Conservation (phyloP, 1,284 basidiomycete genomes). For the Marasmius oreades region DNA sequence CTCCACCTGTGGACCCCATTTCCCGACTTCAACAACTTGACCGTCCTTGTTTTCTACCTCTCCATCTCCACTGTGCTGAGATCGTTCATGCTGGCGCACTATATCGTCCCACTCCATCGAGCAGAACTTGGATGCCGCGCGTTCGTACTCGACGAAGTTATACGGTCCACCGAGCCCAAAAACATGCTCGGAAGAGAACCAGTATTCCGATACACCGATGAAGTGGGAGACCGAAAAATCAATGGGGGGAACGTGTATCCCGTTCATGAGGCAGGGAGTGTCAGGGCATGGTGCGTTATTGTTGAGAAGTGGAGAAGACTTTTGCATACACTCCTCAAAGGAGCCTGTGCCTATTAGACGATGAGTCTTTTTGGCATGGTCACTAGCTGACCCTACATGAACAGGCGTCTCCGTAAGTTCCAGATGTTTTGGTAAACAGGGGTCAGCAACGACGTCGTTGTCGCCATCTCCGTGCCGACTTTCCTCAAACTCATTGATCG, state of each 20-base stretch:
- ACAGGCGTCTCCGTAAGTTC: constrained; percentile 51
- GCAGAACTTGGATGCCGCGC: constrained; percentile 88
- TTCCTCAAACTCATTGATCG: constrained; percentile 54
- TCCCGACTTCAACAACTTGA: constrained; percentile 57
- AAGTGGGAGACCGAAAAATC: constrained; percentile 91
- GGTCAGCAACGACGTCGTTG: constrained; percentile 64
- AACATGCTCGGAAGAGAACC: constrained; percentile 98
- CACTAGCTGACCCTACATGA: constrained; percentile 34
- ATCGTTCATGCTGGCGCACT: constrained; percentile 61
- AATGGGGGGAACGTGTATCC: constrained; percentile 90
- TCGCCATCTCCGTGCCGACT: constrained; percentile 26
- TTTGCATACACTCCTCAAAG: constrained; percentile 79
- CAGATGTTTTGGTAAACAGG: constrained; percentile 86
- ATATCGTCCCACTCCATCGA: constrained; percentile 77
- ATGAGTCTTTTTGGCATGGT: constrained; percentile 49
- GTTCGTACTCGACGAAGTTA: constrained; percentile 95
- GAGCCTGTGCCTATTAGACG: constrained; percentile 86
- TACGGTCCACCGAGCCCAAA: constrained; percentile 94
- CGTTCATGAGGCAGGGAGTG: constrained; percentile 93
- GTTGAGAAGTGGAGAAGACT: constrained; percentile 80
- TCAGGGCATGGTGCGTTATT: constrained; percentile 83
- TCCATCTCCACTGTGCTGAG: constrained; percentile 57
- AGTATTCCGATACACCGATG: constrained; percentile 98
- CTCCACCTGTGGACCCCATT: constrained; percentile 75
- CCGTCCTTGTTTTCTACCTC: constrained; percentile 51